Evolutionary conservation across 345 rosid species (phyloP).

Genomic region (Hypericum perforatum): DNA sequence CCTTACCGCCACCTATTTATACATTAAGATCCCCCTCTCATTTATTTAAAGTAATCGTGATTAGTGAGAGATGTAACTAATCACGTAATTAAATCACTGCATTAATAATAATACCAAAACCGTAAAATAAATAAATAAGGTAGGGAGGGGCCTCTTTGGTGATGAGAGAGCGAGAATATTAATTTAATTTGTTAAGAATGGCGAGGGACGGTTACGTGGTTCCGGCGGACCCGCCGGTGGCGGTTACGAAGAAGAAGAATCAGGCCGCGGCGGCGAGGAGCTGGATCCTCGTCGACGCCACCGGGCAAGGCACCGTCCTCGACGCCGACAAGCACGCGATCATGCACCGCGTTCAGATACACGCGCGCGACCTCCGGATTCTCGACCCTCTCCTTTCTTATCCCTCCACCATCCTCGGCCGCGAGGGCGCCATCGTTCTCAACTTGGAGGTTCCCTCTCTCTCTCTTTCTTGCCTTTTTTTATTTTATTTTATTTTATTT

Average conservation of each 20-base stretch:
- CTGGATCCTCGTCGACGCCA: conserved; percentile 52
- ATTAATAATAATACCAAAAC: too few relatives aligned
- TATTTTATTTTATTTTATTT: background rate
- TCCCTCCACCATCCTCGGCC: conserved; percentile 94
- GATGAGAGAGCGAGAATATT: conserved; percentile 3
- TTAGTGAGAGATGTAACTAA: too few relatives aligned
- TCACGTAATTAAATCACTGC: too few relatives aligned
- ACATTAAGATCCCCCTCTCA: too few relatives aligned
- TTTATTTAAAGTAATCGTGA: too few relatives aligned
- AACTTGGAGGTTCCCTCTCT: conserved; percentile 62
- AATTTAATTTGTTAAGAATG: conserved; percentile 23
- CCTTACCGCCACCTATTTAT: too few relatives aligned
- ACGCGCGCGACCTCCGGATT: conserved; percentile 95
- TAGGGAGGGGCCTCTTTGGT: conserved; percentile 3
- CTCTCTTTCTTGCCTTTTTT: background rate
- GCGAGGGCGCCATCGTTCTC: conserved; percentile 90
- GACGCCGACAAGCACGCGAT: conserved; percentile 76
- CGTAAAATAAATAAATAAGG: background rate
- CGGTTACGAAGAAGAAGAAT: conserved; percentile 48
- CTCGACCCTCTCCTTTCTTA: conserved; percentile 87
- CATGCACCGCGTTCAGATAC: conserved; percentile 94
- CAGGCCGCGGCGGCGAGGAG: conserved; percentile 50
- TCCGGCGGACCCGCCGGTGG: conserved; percentile 49
- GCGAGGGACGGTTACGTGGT: conserved; percentile 54
- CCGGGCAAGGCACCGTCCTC: conserved; percentile 40